Evolutionary conservation across 257 asterid species (phyloP), one percentile per base, ranked within the genome.

Genomic region (Mitragyna speciosa): DNA sequence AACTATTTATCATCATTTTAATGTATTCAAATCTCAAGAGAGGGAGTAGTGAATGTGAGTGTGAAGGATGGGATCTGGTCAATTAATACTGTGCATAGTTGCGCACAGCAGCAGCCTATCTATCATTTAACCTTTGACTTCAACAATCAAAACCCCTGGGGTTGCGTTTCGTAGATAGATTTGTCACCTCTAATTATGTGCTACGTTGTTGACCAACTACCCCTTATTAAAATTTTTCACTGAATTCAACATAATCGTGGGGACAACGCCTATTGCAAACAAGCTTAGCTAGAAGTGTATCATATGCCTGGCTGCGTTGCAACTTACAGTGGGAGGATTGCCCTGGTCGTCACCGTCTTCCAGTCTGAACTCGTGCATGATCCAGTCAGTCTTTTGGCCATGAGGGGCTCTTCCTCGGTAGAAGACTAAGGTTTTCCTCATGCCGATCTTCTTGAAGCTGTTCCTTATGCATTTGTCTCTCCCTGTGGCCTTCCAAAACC

Each of bases 401-500:
- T 92, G 97, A 56, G 98, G 98, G 52, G 98, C 98, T 72, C 98
- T 72, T 1, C 98, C 98, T 19, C 97, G 85, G 82, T 94, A 94
- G 88, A 94, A 94, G 30, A 94, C 98, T 2, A 94, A 87, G 76
- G 98, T 94, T 85, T 94, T 94, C 59, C 98, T 86, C 98, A 92
- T 94, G 0, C 98, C 98, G 67, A 94, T 94, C 86, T 92, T 94
- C 66, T 83, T 87, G 81, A 81, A 85, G 84, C 66, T 89, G 90
- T 89, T 91, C 73, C 97, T 85, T 39, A 94, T 89, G 92, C 96
- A 91, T 82, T 94, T 94, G 85, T 94, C 97, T 11, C 98, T 83
- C 7, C 98, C 98, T 0, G 98, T 94, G 0, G 98, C 98, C 86
- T 94, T 94, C 98, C 98, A 94, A 75, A 94, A 94, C 2, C 98